Evolutionary conservation across 2,329 filamentous ascomycete genomes (phyloP).

Genomic region (Clonostachys rhizophaga): DNA sequence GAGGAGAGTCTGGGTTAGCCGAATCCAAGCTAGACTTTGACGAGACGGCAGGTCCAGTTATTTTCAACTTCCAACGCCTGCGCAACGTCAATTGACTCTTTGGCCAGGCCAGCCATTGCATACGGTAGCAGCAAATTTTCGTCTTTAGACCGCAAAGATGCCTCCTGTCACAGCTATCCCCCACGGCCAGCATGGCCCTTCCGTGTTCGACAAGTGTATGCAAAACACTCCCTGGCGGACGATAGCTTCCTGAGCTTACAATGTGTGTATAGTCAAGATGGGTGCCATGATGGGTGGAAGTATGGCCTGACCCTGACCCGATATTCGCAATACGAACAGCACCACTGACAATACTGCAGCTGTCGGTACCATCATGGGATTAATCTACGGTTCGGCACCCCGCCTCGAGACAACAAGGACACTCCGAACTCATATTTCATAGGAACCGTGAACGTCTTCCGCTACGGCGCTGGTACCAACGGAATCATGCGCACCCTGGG

Average conservation of each 20-base stretch:
- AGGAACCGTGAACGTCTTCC: slow-evolving; percentile 93
- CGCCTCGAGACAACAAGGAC: neutral
- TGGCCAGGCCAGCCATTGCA: too few species aligned
- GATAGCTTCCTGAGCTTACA: neutral
- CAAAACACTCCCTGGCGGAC: neutral
- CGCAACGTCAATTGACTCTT: too few species aligned
- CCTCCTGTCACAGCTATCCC: slow-evolving; percentile 33
- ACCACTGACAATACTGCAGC: slow-evolving; percentile 48
- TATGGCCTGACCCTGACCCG: slow-evolving; percentile 46
- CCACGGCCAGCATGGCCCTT: slow-evolving; percentile 38
- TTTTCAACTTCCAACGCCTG: too few species aligned
- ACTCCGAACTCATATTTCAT: slow-evolving; percentile 7
- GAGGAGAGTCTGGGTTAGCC: too few species aligned
- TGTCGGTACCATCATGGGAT: slow-evolving; percentile 93
- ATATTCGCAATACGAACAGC: neutral
- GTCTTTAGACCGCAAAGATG: slow-evolving; percentile 16
- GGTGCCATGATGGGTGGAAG: slow-evolving; percentile 97
- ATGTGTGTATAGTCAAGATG: slow-evolving; percentile 63
- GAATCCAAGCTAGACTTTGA: too few species aligned
- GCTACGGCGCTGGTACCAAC: slow-evolving; percentile 88
- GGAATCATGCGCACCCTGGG: slow-evolving; percentile 92
- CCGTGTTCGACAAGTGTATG: slow-evolving; percentile 51
- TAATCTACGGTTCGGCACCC: slow-evolving; percentile 76
- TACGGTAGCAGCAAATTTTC: too few species aligned
- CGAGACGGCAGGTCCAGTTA: too few species aligned